Evolutionary conservation across 306 rosid species (phyloP).

Genomic region (Gillenia trifoliata): DNA sequence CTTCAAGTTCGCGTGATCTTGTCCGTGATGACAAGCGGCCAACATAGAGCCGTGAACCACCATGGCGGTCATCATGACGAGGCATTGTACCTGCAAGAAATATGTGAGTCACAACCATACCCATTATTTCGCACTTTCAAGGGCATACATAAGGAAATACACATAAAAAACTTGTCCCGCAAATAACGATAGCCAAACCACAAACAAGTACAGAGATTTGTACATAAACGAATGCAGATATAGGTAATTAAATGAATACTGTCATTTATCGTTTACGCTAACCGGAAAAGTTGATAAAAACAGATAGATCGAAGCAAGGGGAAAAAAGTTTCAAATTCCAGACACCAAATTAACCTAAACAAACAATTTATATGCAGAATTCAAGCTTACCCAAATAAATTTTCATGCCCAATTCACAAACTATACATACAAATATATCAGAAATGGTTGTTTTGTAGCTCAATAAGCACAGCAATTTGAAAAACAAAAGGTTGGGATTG

Average conservation of each 20-base stretch:
- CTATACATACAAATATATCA: background rate
- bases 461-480: background rate
- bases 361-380: background rate
- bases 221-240: background rate
- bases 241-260: background rate
- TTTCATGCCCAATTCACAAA: background rate
- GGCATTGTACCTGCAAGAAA: constrained; percentile 36
- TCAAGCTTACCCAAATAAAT: background rate
- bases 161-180: background rate
- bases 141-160: background rate
- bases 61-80: constrained; percentile 43
- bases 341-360: background rate
- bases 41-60: constrained; percentile 47
- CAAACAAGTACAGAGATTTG: background rate
- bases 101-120: background rate
- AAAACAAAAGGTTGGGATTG: background rate
- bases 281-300: background rate
- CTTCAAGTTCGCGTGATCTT: constrained; percentile 49
- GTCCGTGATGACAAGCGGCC: constrained; percentile 46
- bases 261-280: background rate
- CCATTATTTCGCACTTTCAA: background rate
- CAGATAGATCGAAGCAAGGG: background rate
- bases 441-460: background rate
- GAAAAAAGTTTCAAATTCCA: background rate
- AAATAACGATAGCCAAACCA: background rate